Conservation (phyloP, 2,329 filamentous ascomycete species). For the Diaporthe longicolla region DNA sequence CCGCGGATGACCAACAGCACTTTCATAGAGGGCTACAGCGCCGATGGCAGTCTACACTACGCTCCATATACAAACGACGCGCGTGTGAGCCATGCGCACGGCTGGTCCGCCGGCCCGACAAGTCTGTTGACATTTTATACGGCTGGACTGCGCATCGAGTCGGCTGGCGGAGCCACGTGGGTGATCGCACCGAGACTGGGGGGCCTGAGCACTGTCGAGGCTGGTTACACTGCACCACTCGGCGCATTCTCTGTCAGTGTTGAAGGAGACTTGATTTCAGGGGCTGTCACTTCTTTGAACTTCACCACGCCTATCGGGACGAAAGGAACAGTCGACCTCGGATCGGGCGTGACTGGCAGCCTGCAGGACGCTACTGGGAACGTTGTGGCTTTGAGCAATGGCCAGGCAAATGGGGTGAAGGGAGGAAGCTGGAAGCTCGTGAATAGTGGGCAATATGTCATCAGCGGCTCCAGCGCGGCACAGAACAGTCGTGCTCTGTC, state of each 20-base stretch:
- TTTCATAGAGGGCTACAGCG: slow-evolving; percentile 65
- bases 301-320: slow-evolving; percentile 37
- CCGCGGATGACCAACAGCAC: slow-evolving; percentile 67
- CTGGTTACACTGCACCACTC: slow-evolving; percentile 32
- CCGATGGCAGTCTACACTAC: slow-evolving; percentile 62
- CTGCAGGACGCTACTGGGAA: slow-evolving; percentile 8
- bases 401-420: slow-evolving; percentile 16
- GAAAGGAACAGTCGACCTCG: slow-evolving; percentile 37
- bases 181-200: slow-evolving; percentile 56
- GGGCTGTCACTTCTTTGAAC: slow-evolving; percentile 36
- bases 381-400: slow-evolving; percentile 22
- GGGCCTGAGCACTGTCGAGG: slow-evolving; percentile 49
- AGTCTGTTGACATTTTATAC: slow-evolving; percentile 55
- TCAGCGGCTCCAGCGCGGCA: background rate
- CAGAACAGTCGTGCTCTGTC: background rate
- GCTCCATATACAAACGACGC: slow-evolving; percentile 62
- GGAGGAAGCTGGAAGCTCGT: slow-evolving; percentile 38
- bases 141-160: slow-evolving; percentile 58
- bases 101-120: slow-evolving; percentile 55
- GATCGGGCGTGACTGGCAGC: slow-evolving; percentile 15
- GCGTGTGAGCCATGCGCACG: slow-evolving; percentile 52
- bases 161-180: slow-evolving; percentile 54
- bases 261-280: slow-evolving; percentile 25
- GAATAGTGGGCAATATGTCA: slow-evolving; percentile 2
- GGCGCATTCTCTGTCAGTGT: slow-evolving; percentile 34